Conservation (phyloP, 2,329 filamentous ascomycete species). For the Pseudogymnoascus sp. region DNA sequence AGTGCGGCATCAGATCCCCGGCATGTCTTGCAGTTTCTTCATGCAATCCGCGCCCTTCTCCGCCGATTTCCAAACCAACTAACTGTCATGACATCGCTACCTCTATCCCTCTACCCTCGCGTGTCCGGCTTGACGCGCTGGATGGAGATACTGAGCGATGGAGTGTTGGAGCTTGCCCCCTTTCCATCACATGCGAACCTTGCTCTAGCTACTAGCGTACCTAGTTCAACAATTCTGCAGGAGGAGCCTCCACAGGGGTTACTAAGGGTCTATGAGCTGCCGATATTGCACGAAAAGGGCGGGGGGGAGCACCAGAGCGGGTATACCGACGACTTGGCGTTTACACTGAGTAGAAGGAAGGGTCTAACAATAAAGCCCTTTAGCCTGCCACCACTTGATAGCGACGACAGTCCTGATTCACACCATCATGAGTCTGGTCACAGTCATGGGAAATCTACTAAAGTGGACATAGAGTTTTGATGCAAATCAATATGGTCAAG, state of each 20-base stretch:
- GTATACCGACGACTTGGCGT: constrained; percentile 79
- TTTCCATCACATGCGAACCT: constrained; percentile 51
- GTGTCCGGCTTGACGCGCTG: constrained; percentile 70
- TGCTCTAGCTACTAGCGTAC: constrained; percentile 33
- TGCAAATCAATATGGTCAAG: neutral
- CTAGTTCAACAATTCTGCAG: constrained; percentile 45
- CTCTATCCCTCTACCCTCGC: constrained; percentile 73
- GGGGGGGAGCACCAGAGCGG: constrained; percentile 62
- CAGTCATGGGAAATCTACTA: constrained; percentile 23
- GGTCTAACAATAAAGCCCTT: constrained; percentile 84
- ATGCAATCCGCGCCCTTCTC: constrained; percentile 68
- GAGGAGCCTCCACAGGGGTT: constrained; percentile 82
- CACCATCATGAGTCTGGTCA: constrained; percentile 23
- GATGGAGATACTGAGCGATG: constrained; percentile 80
- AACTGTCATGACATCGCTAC: constrained; percentile 70
- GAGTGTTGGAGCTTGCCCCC: constrained; percentile 77
- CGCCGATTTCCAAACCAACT: constrained; percentile 59
- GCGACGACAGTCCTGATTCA: constrained; percentile 45
- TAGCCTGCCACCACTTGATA: constrained; percentile 79
- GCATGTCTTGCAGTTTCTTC: constrained; percentile 73
- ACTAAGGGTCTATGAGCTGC: constrained; percentile 74
- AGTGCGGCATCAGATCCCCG: constrained; percentile 62
- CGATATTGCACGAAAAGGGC: constrained; percentile 81
- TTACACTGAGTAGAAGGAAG: constrained; percentile 72
- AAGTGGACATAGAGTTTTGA: constrained; percentile 32